These are phyloP conservation scores for Omphalotus guepiniiformis DNA, from an alignment of 768 basidiomycete species.

Conservation along the genomic window DNA sequence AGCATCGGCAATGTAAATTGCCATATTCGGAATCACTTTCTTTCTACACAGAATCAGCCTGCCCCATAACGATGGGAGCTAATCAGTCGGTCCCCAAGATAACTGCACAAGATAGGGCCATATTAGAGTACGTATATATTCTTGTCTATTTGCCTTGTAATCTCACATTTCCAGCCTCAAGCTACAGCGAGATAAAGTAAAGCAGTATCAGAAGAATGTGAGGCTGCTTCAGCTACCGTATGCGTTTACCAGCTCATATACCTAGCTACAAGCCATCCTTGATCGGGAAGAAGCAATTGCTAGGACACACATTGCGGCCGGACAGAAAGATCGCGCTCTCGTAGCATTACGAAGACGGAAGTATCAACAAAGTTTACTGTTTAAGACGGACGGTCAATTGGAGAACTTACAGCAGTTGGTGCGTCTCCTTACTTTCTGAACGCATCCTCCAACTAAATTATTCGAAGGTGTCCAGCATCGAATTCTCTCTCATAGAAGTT, in stretches of 20 bases:
- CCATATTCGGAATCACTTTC: no score
- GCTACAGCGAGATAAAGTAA: constrained; percentile 91
- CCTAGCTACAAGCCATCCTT: constrained; percentile 82
- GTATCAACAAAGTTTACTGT: constrained; percentile 85
- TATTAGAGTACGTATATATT: constrained; percentile 75
- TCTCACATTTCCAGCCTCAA: constrained; percentile 63
- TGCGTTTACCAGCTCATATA: not conserved
- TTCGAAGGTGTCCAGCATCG: constrained; percentile 86
- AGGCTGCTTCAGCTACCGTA: constrained; percentile 11
- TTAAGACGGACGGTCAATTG: constrained; percentile 87
- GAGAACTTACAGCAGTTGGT: constrained; percentile 88
- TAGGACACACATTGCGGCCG: constrained; percentile 70
- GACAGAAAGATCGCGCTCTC: constrained; percentile 84
- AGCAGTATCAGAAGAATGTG: constrained; percentile 94
- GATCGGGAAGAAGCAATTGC: constrained; percentile 90
- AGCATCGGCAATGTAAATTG: no score
- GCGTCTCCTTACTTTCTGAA: constrained; percentile 19
- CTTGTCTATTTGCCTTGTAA: constrained; percentile 10
- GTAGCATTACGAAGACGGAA: constrained; percentile 87
- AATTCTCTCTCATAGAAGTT: constrained; percentile 91
- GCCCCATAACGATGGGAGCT: constrained; percentile 48
- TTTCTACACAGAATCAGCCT: not conserved
- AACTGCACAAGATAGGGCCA: constrained; percentile 89
- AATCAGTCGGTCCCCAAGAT: constrained; percentile 81
- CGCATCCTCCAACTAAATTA: not conserved